A percentile compares a stretch with the other conserved stretches of the same genome.
Evolutionary conservation across 805 yeast genomes (phyloP).

Genomic region (Yarrowia hollandica): DNA sequence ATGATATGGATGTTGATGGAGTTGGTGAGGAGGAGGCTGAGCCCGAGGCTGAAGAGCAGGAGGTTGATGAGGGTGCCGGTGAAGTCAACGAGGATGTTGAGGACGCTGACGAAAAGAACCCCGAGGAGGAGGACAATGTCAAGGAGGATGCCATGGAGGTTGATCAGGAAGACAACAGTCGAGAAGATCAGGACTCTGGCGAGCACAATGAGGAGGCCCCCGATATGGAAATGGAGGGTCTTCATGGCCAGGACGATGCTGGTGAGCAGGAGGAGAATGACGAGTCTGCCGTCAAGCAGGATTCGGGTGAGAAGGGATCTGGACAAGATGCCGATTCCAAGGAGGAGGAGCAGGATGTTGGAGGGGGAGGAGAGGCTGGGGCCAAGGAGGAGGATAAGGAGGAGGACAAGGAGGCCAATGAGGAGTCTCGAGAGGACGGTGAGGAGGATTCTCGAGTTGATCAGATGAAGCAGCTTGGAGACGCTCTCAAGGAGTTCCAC

Average conservation of each 20-base stretch:
- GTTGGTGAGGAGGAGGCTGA: constrained; percentile 39
- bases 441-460: constrained; percentile 55
- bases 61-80: constrained; percentile 36
- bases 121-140: constrained; percentile 38
- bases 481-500: constrained; percentile 86
- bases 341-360: constrained; percentile 77
- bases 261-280: constrained; percentile 58
- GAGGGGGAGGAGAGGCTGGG: constrained; percentile 82
- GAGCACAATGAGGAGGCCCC: constrained; percentile 61
- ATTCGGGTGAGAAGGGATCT: constrained; percentile 53
- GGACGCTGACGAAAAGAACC: constrained; percentile 41
- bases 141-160: constrained; percentile 37
- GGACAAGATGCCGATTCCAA: constrained; percentile 64
- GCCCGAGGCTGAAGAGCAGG: constrained; percentile 41
- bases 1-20: constrained; percentile 39
- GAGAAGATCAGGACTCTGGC: constrained; percentile 70
- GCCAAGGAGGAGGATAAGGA: constrained; percentile 90
- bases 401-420: constrained; percentile 55
- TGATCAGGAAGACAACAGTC: constrained; percentile 45
- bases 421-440: constrained; percentile 44
- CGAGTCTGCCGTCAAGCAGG: constrained; percentile 44
- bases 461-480: constrained; percentile 79
- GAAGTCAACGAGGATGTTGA: constrained; percentile 39
- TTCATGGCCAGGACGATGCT: constrained; percentile 69
- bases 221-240: constrained; percentile 55